These are phyloP conservation scores for Barnettozyma vustinii DNA, from an alignment of 805 yeast genomes.

Conservation along the genomic window DNA sequence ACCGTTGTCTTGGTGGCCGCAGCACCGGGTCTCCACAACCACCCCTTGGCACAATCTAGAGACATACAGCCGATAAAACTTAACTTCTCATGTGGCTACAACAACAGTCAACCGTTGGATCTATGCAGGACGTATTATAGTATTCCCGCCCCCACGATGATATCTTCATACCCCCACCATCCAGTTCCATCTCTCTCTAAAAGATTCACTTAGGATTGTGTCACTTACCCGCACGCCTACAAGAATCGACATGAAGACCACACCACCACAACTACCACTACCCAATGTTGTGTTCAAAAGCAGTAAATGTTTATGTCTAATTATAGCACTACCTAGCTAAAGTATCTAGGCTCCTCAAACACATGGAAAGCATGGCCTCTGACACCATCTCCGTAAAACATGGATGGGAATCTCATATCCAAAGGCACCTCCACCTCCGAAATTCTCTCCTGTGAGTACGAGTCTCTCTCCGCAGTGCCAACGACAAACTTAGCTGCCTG, in stretches of 20 bases:
- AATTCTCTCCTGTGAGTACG: slow-evolving; percentile 53
- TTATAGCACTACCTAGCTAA: neutral
- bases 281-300: too few species aligned
- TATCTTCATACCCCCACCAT: neutral
- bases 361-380: slow-evolving; percentile 94
- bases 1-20: neutral
- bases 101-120: neutral
- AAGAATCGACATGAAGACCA: too few species aligned
- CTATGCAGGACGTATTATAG: neutral
- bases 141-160: neutral
- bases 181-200: neutral
- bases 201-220: too few species aligned
- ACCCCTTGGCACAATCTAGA: neutral
- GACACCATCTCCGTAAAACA: slow-evolving; percentile 85
- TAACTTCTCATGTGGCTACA: too few species aligned
- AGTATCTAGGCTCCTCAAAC: slow-evolving; percentile 73
- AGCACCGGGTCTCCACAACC: too few species aligned
- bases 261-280: too few species aligned
- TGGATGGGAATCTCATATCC: slow-evolving; percentile 67
- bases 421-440: slow-evolving; percentile 52
- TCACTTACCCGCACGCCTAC: too few species aligned
- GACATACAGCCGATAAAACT: neutral
- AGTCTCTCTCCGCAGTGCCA: slow-evolving; percentile 22
- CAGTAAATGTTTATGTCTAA: too few species aligned
- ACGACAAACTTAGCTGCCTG: slow-evolving; percentile 83